Base-by-base conservation (phyloP, 257 asterid genomes). In the Cynanchum wilfordii region DNA sequence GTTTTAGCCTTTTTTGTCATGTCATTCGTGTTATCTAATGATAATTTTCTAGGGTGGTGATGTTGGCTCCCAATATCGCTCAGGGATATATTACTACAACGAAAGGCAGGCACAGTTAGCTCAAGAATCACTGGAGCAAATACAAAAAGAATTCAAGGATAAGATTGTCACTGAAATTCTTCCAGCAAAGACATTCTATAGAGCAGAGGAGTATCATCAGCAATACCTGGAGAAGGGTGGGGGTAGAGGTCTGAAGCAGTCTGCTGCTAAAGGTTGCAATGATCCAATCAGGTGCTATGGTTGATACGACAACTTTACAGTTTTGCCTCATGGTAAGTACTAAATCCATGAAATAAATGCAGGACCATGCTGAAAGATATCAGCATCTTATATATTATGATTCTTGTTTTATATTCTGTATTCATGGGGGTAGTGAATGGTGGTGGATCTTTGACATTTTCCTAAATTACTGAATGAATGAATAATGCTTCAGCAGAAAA, bases 151-250 rank as follows among this genome's bases (percentile, higher is more conserved):
- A 64, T 59, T 74, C 52, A 77, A 75, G 74, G 77, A 55, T 7
- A 77, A 75, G 50, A 88, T 91, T 20, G 90, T 89, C 55, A 91
- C 95, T 0, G 93, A 91, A 77, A 85, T 91, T 76, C 86, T 86
- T 55, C 89, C 89, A 2, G 96, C 91, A 0, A 91, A 88, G 88
- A 87, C 75, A 27, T 91, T 91, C 69, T 91, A 91, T 67, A 51
- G 82, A 72, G 97, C 97, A 0, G 97, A 89, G 68, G 97, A 91
- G 89, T 89, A 88, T 73, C 97, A 91, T 81, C 97, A 89, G 87
- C 96, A 89, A 45, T 91, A 88, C 76, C 69, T 91, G 81, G 96
- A 89, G 85, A 91, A 89, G 78, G 97, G 96, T 49, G 93, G 90
- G 16, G 70, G 86, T 30, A 58, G 71, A 20, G 91, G 96, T 24